Conservation (phyloP, 2,329 filamentous ascomycete genomes). For the Fusarium mundagurra region DNA sequence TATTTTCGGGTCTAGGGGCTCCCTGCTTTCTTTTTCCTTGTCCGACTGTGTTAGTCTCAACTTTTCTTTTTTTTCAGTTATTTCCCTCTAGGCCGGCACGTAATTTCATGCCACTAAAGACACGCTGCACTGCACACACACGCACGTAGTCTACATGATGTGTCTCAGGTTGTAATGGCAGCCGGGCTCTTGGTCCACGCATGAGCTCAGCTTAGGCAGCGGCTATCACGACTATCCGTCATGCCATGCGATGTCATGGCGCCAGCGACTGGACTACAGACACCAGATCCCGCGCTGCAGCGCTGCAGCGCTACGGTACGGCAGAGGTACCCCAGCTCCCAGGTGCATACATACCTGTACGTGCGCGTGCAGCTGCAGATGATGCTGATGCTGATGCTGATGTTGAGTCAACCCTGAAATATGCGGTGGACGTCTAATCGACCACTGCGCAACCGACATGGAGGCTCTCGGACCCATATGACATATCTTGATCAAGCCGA, state of each 20-base stretch:
- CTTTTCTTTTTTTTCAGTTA: constrained; percentile 19
- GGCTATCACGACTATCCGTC: background rate
- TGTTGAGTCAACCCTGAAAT: constrained; percentile 18
- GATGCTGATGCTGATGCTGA: constrained; percentile 1
- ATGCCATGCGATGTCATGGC: background rate
- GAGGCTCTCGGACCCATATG: constrained; percentile 30
- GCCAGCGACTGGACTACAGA: background rate
- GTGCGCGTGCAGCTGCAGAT: constrained; percentile 6
- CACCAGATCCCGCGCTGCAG: constrained; percentile 26
- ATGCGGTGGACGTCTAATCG: constrained; percentile 21
- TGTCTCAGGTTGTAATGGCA: constrained; percentile 23
- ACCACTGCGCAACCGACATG: constrained; percentile 26
- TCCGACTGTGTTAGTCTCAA: background rate
- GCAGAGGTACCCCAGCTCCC: constrained; percentile 13
- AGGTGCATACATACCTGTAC: background rate
- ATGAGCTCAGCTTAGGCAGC: background rate
- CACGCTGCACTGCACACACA: constrained; percentile 2
- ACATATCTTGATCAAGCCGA: constrained; percentile 28
- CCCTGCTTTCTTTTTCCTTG: constrained; percentile 25
- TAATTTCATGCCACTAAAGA: constrained; percentile 7
- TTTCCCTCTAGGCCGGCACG: constrained; percentile 19
- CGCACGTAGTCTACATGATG: constrained; percentile 10
- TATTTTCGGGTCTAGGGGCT: background rate
- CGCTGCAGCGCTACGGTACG: constrained; percentile 23
- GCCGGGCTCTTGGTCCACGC: constrained; percentile 12